A percentile compares a stretch with the other conserved stretches of the same genome.
Conservation (phyloP, 2,329 filamentous ascomycete genomes). For the Curvularia spicifera region DNA sequence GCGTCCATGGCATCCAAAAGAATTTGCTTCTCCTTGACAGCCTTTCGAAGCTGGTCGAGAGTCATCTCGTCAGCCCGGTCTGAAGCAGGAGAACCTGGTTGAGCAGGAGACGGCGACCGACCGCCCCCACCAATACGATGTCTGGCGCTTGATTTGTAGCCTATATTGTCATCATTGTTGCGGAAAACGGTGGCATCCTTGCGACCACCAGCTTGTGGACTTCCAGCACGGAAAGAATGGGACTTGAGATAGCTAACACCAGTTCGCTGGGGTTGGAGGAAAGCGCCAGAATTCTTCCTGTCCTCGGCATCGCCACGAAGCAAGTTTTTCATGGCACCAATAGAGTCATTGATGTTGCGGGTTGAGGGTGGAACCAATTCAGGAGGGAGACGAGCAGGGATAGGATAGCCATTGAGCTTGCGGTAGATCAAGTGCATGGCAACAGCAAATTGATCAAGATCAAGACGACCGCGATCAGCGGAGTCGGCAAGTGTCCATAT, state of each 20-base stretch:
- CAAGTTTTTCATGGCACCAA: slow-evolving; percentile 89
- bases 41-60: slow-evolving; percentile 88
- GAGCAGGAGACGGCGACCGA: slow-evolving; percentile 78
- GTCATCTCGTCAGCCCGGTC: slow-evolving; percentile 78
- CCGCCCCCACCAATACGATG: slow-evolving; percentile 74
- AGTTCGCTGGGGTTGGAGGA: slow-evolving; percentile 90
- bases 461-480: slow-evolving; percentile 90
- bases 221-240: slow-evolving; percentile 81
- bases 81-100: slow-evolving; percentile 57
- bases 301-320: slow-evolving; percentile 88
- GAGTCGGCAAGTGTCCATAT: slow-evolving; percentile 96
- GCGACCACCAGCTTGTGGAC: slow-evolving; percentile 65
- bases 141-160: slow-evolving; percentile 89
- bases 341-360: slow-evolving; percentile 88
- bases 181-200: slow-evolving; percentile 98
- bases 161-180: slow-evolving; percentile 91
- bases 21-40: slow-evolving; percentile 91
- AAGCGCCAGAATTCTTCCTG: slow-evolving; percentile 86
- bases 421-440: slow-evolving; percentile 99
- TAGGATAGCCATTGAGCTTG: slow-evolving; percentile 92
- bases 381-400: slow-evolving; percentile 84
- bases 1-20: slow-evolving; percentile 96
- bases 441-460: slow-evolving; percentile 96
- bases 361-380: slow-evolving; percentile 95
- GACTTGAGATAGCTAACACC: slow-evolving; percentile 98